A percentile compares a stretch with the other conserved stretches of the same genome.
Evolutionary conservation across 2,329 filamentous ascomycete genomes (phyloP).

Genomic region (Penicillium crustosum): DNA sequence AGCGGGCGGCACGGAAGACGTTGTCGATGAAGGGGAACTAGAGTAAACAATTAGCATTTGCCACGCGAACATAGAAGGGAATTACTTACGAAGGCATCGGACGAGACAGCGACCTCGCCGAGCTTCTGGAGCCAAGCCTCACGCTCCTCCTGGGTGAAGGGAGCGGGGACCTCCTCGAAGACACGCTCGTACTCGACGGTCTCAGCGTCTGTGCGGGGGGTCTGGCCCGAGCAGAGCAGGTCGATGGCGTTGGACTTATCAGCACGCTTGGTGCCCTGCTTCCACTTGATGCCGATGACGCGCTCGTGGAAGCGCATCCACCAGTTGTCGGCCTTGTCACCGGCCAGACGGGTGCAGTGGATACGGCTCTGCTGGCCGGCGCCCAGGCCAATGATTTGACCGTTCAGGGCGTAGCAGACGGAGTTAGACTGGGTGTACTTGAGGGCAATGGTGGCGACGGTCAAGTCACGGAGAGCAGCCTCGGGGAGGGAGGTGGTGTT

Average conservation of each 20-base stretch:
- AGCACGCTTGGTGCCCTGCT: conserved; percentile 92
- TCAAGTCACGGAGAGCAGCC: conserved; percentile 80
- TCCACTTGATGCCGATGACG: conserved; percentile 87
- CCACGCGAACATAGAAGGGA: neutral
- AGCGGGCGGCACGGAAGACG: conserved; percentile 84
- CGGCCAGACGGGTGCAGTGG: conserved; percentile 94
- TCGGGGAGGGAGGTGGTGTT: conserved; percentile 71
- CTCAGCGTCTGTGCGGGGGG: conserved; percentile 81
- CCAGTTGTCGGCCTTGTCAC: conserved; percentile 99
- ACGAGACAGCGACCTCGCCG: conserved; percentile 73
- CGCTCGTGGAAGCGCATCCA: conserved; percentile 98
- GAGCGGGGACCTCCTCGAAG: conserved; percentile 82
- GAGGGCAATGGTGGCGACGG: conserved; percentile 91
- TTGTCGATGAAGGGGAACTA: conserved; percentile 98
- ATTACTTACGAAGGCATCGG: conserved; percentile 84
- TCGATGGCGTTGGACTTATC: conserved; percentile 99
- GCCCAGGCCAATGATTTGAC: conserved; percentile 89
- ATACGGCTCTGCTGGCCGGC: conserved; percentile 97
- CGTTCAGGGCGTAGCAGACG: conserved; percentile 93
- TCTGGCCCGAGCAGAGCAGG: conserved; percentile 84
- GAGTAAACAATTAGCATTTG: neutral
- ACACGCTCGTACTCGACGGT: conserved; percentile 81
- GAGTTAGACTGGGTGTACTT: conserved; percentile 99
- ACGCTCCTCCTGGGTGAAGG: conserved; percentile 82
- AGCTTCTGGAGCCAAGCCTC: conserved; percentile 83